These are phyloP conservation scores for Trypanosoma scelopori DNA, from an alignment of 208 protist species.

Conservation along the genomic window DNA sequence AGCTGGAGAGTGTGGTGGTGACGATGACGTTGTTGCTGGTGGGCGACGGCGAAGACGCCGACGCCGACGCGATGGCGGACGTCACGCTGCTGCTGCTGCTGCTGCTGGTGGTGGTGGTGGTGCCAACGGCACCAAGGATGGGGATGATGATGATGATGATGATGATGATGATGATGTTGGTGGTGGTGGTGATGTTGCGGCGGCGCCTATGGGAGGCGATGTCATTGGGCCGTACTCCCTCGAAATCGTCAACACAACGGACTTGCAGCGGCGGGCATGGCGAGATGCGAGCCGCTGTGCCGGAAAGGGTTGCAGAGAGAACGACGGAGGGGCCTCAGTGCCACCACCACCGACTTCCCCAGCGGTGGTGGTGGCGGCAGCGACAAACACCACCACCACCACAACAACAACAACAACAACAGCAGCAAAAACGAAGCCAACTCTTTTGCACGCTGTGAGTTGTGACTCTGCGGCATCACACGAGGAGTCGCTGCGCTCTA, in stretches of 20 bases:
- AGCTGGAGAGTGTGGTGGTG: background rate
- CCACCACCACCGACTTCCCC: background rate
- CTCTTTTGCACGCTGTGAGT: background rate
- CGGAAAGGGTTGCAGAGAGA: background rate
- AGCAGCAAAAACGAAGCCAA: background rate
- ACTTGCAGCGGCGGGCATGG: background rate
- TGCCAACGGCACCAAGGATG: background rate
- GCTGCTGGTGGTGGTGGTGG: background rate
- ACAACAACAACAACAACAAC: no score
- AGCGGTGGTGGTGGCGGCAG: background rate
- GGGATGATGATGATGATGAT: background rate
- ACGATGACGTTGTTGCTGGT: background rate
- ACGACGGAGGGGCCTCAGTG: no score
- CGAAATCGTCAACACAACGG: constrained; percentile 13
- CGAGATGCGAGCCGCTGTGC: background rate
- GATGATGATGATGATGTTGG: background rate
- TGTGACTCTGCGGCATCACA: background rate
- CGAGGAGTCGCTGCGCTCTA: constrained; percentile 2
- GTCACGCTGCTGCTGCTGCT: no score
- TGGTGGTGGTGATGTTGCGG: background rate
- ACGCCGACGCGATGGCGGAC: background rate
- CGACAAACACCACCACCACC: no score
- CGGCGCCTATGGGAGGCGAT: background rate
- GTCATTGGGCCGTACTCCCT: constrained; percentile 17
- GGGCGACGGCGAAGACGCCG: background rate